These are phyloP conservation scores for Melanomma pulvis-pyrius DNA, from an alignment of 495 filamentous ascomycete genomes.

Conservation along the genomic window DNA sequence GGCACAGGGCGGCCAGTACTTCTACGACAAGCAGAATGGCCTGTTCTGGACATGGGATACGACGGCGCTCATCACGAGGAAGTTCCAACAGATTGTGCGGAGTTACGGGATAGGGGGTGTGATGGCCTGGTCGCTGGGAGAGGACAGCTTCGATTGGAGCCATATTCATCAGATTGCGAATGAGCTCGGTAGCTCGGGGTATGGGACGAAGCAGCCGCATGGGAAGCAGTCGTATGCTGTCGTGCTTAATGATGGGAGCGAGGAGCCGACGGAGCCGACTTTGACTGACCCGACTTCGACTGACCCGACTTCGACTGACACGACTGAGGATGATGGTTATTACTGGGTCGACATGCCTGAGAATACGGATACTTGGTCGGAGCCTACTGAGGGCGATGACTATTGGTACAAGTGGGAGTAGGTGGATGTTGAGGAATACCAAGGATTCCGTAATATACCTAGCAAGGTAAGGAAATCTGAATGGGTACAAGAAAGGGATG, in stretches of 20 bases:
- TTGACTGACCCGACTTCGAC: not conserved
- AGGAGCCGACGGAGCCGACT: not conserved
- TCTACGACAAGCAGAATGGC: slow-evolving; percentile 61
- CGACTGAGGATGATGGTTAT: not conserved
- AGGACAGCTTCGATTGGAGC: slow-evolving; percentile 63
- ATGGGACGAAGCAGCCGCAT: not conserved
- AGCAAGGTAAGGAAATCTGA: too few relatives aligned
- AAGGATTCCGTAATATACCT: too few relatives aligned
- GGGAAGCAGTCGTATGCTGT: not conserved
- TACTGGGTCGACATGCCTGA: not conserved
- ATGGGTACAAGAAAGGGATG: too few relatives aligned
- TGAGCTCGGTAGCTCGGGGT: slow-evolving; percentile 1
- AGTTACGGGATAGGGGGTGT: slow-evolving; percentile 62
- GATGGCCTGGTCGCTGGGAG: slow-evolving; percentile 56
- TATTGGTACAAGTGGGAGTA: not conserved
- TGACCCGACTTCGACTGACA: not conserved
- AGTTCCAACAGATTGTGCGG: slow-evolving; percentile 64
- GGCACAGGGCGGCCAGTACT: slow-evolving; percentile 66
- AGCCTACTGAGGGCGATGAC: not conserved
- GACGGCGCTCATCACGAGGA: slow-evolving; percentile 60
- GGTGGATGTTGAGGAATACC: not conserved
- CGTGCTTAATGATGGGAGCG: not conserved
- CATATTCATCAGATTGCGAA: slow-evolving; percentile 56
- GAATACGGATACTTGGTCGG: not conserved
- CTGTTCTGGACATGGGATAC: slow-evolving; percentile 82